Conservation (phyloP, 305 asterid genomes). For the Ilex paraguariensis region DNA sequence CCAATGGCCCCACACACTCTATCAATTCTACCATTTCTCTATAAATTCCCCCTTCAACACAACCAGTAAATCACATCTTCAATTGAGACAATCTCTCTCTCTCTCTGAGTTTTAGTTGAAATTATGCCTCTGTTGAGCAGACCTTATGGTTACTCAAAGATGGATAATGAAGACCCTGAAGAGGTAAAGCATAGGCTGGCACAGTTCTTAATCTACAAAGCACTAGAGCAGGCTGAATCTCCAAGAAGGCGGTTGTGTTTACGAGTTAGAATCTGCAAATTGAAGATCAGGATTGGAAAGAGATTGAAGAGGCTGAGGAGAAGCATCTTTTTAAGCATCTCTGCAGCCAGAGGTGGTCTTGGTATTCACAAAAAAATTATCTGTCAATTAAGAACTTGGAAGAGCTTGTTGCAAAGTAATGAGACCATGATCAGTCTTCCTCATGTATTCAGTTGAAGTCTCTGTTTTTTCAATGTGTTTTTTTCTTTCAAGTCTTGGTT, state of each 20-base stretch:
- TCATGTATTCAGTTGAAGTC: constrained; percentile 8
- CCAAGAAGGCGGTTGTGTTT: constrained; percentile 47
- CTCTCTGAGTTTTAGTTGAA: background rate
- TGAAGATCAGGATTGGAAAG: constrained; percentile 58
- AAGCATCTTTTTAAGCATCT: constrained; percentile 32
- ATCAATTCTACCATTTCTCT: no score
- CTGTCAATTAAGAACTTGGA: constrained; percentile 43
- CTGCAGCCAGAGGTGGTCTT: constrained; percentile 22
- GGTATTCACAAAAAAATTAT: constrained; percentile 38
- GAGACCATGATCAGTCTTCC: constrained; percentile 23
- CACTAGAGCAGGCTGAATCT: constrained; percentile 47
- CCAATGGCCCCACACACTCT: no score
- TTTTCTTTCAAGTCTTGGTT: no score
- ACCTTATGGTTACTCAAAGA: constrained; percentile 41
- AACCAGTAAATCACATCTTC: no score
- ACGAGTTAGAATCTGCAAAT: constrained; percentile 41
- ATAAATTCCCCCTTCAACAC: no score
- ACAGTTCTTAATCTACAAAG: constrained; percentile 73
- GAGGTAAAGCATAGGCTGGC: constrained; percentile 50
- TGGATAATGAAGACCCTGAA: constrained; percentile 52
- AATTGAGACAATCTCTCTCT: background rate
- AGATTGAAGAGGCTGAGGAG: constrained; percentile 41
- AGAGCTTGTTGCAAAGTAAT: constrained; percentile 34
- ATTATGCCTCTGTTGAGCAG: constrained; percentile 23
- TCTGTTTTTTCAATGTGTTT: no score